Evolutionary conservation across 306 rosid genomes (phyloP), one percentile per base, ranked within the genome.

Genomic region (Acmispon strigosus): DNA sequence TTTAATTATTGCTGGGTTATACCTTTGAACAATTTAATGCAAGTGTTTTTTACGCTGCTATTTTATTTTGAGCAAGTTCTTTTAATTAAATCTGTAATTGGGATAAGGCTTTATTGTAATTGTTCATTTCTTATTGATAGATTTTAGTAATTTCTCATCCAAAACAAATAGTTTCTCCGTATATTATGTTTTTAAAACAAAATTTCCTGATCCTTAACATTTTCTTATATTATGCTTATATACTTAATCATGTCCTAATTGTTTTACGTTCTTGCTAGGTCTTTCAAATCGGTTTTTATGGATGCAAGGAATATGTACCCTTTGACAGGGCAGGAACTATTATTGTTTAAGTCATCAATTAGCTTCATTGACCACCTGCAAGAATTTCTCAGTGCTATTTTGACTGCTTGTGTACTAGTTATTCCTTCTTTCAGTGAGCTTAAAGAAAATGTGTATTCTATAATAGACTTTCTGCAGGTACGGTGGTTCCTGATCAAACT

Each of bases 351-450:
- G 85, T 79, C 98, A 39, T 81, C 96, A 3, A 76, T 90, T 65
- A 86, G 96, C 89, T 93, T 93, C 73, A 62, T 93, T 56, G 97
- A 93, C 75, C 98, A 90, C 82, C 77, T 93, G 78, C 98, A 93
- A 77, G 97, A 93, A 78, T 90, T 93, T 81, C 87, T 93, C 54
- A 78, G 96, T 62, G 85, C 94, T 77, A 53, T 87, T 61, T 84
- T 93, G 76, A 78, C 92, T 62, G 82, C 86, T 70, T 77, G 80
- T 84, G 83, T 84, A 32, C 79, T 90, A 82, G 88, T 93, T 59
- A 83, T 90, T 81, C 97, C 98, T 85, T 96, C 93, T 75, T 74
- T 78, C 80, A 70, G 73, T 4, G 76, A 75, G 66, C 74, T 89
- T 48, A 90, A 79, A 71, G 81, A 80, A 16, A 85, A 88, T 67